Base-by-base conservation (phyloP, 2,329 filamentous ascomycete species). In the Allantophomopsis cytisporea region DNA sequence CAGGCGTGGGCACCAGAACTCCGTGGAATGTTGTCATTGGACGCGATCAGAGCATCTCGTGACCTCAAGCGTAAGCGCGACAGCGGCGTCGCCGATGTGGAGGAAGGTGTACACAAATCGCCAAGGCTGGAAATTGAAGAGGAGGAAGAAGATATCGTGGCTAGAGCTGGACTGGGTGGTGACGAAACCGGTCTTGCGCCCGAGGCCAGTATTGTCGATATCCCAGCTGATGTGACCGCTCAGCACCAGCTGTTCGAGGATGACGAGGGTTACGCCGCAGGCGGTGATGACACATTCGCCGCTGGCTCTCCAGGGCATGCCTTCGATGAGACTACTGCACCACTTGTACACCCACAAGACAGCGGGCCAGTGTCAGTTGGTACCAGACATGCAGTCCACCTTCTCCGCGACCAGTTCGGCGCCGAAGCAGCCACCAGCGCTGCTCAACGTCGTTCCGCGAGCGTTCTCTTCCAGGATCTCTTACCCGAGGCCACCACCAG, bases 11-110 rank as follows among this genome's bases (percentile, higher is more conserved):
- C 89, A 3, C 89, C 89, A 1, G 91, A 98, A 61, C 71, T 98
- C 15, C 80, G 85, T 43, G 86, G 83, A n/a, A 76, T 98, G 51
- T 66, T 96, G n/a, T 94, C 87, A 2, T 67, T 95, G 33, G 85
- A 93, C 47, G 72, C 84, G 12, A 72, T 94, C 13, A 79, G 80
- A 44, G 77, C 77, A 41, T 72, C 80, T 33, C 81, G 78, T 42
- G 86, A 94, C 44, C 71, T 89, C 40, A 98, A 96, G 72, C 76
- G 91, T 43, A 98, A 98, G 70, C 80, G 91, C 20, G 87, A 94
- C 53, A 87, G 81, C 51, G 87, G 83, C 17, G 76, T 91, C 46
- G 83, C 82, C 35, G 86, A 89, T 52, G 71, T 91, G 16, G 74
- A 69, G 45, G 83, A 82, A 28, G 75, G 71, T 46, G 70, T 74